Evolutionary conservation across 2,329 filamentous ascomycete genomes (phyloP).

Genomic region (Ophiocordyceps camponoti-saundersi): DNA sequence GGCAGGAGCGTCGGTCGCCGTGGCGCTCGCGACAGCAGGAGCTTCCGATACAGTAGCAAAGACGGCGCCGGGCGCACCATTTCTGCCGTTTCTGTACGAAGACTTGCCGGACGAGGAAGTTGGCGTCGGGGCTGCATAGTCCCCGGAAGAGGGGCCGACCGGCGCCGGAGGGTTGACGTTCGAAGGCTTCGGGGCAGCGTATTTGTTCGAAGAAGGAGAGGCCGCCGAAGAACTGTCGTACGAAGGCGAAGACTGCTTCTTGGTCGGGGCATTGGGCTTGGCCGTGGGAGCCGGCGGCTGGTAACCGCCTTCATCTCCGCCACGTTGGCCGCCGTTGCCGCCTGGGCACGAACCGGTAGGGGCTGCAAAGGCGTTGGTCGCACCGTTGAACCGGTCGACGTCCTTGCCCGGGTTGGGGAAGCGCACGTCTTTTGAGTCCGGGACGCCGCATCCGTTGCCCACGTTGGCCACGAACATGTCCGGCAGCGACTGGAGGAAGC

Average conservation of each 20-base stretch:
- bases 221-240: constrained; percentile 1
- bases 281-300: background rate
- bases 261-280: constrained; percentile 4
- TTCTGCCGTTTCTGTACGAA: background rate
- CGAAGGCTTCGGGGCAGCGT: too few relatives aligned
- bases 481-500: constrained; percentile 47
- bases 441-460: constrained; percentile 33
- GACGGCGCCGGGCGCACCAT: constrained; percentile 17
- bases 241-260: constrained; percentile 23
- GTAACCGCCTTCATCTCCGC: constrained; percentile 1
- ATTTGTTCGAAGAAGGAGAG: too few relatives aligned
- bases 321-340: constrained; percentile 9
- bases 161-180: too few relatives aligned
- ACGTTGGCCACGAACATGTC: constrained; percentile 55
- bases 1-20: constrained; percentile 6
- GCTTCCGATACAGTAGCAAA: constrained; percentile 17
- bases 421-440: constrained; percentile 29
- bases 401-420: constrained; percentile 46
- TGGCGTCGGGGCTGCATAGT: background rate
- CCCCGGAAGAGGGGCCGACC: too few relatives aligned
- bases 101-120: background rate
- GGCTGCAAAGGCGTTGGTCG: constrained; percentile 12
- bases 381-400: constrained; percentile 29
- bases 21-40: background rate
- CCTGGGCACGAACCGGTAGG: constrained; percentile 2